Percentiles rank a stretch among this genome's conserved stretches.
These are phyloP conservation scores for Parietaria judaica DNA, from an alignment of 306 rosid species.

Conservation along the genomic window DNA sequence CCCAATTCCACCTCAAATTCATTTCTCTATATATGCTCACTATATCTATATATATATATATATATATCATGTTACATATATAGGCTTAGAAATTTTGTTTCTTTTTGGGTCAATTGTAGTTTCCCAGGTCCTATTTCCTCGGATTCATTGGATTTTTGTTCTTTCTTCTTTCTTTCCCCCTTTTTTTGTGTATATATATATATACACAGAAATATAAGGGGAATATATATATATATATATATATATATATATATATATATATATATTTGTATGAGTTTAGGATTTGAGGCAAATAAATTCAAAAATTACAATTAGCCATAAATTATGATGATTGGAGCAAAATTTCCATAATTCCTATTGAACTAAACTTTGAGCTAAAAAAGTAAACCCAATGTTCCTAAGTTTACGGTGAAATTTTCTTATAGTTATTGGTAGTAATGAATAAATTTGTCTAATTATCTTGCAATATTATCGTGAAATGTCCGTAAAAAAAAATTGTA, in stretches of 20 bases:
- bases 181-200: too few species aligned
- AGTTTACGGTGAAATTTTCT: too few species aligned
- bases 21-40: too few species aligned
- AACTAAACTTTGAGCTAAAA: background rate
- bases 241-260: background rate
- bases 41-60: too few species aligned
- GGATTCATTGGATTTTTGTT: constrained; percentile 15
- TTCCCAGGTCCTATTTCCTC: background rate
- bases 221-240: background rate
- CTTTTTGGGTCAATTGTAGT: background rate
- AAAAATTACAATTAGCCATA: too few species aligned
- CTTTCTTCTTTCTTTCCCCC: constrained; percentile 11
- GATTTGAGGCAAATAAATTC: constrained; percentile 1
- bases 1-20: background rate
- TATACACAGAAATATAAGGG: background rate
- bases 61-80: too few species aligned
- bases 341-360: background rate
- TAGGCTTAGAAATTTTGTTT: background rate
- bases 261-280: background rate
- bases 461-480: too few species aligned
- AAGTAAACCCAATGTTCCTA: too few species aligned
- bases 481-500: too few species aligned
- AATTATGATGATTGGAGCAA: background rate
- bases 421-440: too few species aligned
- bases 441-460: too few species aligned